These are phyloP conservation scores for Cyclocybe cylindracea DNA, from an alignment of 768 basidiomycete genomes.

Conservation along the genomic window DNA sequence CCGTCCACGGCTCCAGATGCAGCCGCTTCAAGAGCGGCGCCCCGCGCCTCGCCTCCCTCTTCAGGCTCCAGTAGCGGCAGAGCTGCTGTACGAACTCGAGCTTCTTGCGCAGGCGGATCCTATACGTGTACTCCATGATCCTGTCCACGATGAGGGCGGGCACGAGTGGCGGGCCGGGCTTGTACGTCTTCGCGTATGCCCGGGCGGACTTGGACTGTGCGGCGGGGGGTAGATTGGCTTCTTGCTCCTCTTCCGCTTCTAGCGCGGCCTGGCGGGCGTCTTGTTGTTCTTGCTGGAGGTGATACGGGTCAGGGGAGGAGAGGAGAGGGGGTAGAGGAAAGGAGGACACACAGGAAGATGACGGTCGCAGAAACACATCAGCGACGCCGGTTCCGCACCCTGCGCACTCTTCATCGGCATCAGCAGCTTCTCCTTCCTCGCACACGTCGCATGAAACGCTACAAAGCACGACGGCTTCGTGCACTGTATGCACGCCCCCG, in stretches of 20 bases:
- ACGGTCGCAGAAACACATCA: constrained; percentile 86
- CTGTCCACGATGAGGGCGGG: constrained; percentile 83
- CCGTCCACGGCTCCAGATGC: constrained; percentile 98
- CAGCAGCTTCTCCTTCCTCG: constrained; percentile 80
- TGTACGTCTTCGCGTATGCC: constrained; percentile 90
- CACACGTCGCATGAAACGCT: constrained; percentile 95
- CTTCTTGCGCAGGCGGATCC: constrained; percentile 74
- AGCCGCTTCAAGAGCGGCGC: constrained; percentile 91
- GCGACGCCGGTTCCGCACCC: constrained; percentile 68
- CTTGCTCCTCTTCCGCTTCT: constrained; percentile 48
- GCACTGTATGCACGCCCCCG: constrained; percentile 96
- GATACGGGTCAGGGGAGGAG: too few species aligned
- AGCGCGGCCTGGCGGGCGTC: constrained; percentile 60
- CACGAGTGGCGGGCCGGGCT: constrained; percentile 89
- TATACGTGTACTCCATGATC: constrained; percentile 72
- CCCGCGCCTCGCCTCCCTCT: constrained; percentile 89
- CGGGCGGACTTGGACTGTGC: constrained; percentile 75
- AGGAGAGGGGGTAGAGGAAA: background rate
- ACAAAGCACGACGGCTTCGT: constrained; percentile 86
- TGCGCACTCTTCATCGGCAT: constrained; percentile 86
- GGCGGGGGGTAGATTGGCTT: constrained; percentile 37
- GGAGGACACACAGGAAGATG: constrained; percentile 77
- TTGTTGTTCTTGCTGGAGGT: constrained; percentile 72
- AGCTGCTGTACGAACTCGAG: constrained; percentile 72
- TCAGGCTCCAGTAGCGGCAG: constrained; percentile 96